A percentile compares a stretch with the other conserved stretches of the same genome.
These are phyloP conservation scores for Paramecium biaurelia DNA, from an alignment of 73 alveolate genomes.

Conservation along the genomic window DNA sequence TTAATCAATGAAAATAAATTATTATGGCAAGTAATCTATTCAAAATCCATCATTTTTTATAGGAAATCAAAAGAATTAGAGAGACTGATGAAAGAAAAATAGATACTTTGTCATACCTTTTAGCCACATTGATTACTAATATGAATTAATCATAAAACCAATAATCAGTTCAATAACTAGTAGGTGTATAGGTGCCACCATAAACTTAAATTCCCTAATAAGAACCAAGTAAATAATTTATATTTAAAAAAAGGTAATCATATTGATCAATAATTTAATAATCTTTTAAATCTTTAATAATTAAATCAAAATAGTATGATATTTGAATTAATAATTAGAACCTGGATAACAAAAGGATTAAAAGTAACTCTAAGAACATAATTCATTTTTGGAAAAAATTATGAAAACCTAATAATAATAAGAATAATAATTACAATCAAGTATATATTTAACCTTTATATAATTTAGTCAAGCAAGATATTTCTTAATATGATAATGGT, in stretches of 20 bases:
- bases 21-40: slow-evolving; percentile 37
- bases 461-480: background rate
- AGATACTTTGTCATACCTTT: slow-evolving; percentile 30
- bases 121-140: slow-evolving; percentile 33
- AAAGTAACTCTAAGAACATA: background rate
- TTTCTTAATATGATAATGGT: background rate
- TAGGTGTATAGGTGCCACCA: background rate
- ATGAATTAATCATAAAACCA: background rate
- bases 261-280: slow-evolving; percentile 4
- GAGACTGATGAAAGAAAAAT: slow-evolving; percentile 41
- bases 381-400: slow-evolving; percentile 6
- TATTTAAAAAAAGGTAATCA: background rate
- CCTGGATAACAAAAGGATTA: background rate
- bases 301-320: background rate
- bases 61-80: slow-evolving; percentile 46
- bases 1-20: slow-evolving; percentile 36
- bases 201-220: background rate
- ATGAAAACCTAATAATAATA: background rate
- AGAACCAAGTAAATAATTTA: background rate
- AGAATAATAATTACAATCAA: background rate
- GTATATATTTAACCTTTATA: background rate
- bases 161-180: background rate
- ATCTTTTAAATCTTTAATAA: background rate
- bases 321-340: background rate
- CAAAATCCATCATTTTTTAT: background rate